Base-by-base conservation (phyloP, 208 protist genomes). In the Zelonia costaricensis region DNA sequence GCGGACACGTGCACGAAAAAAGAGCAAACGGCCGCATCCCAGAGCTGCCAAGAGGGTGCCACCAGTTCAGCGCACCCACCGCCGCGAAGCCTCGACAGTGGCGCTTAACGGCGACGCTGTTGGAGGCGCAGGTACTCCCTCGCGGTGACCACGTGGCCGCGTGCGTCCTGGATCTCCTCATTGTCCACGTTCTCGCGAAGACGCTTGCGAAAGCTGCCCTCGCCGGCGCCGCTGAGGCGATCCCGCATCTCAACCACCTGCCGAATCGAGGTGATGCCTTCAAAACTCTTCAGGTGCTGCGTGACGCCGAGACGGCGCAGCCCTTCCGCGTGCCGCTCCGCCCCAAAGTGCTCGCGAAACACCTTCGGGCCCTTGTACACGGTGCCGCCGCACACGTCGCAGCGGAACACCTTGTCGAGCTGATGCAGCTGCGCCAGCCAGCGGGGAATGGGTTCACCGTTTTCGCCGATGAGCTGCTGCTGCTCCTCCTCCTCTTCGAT, bases 331-430 rank as follows among this genome's bases (percentile, higher is more conserved):
- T 95, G 90, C 0, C 86, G 81, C 54, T 95, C 86, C 7, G 74
- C 76, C 0, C 81, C 86, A 65, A 95, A 95, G 73, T 95, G 90
- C 55, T 93, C 84, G 42, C 78, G 80, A 43, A 92, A 95, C n/a
- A 82, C 67, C 55, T 93, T 91, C 20, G 86, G 90, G 0, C 90
- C 90, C 20, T 88, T 73, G 71, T 92, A 95, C 4, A 95, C 74
- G 9, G 83, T 89, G n/a, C 86, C 86, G 45, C 90, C 90, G 62
- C 90, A 95, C 5, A 95, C 83, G 35, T 93, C 90, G 39, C 90
- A 95, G 42, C 76, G 59, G 47, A 83, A 95, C 2, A 70, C 69
- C 63, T 93, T 95, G 39, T 92, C 77, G 10, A 95, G 78, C 69
- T 93, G 86, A 63, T 93, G 84, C 33, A 93, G 73, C 47, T 87